Evolutionary conservation across 78 protist genomes (phyloP), one percentile per base, ranked within the genome.

Genomic region (Guillardia theta): DNA sequence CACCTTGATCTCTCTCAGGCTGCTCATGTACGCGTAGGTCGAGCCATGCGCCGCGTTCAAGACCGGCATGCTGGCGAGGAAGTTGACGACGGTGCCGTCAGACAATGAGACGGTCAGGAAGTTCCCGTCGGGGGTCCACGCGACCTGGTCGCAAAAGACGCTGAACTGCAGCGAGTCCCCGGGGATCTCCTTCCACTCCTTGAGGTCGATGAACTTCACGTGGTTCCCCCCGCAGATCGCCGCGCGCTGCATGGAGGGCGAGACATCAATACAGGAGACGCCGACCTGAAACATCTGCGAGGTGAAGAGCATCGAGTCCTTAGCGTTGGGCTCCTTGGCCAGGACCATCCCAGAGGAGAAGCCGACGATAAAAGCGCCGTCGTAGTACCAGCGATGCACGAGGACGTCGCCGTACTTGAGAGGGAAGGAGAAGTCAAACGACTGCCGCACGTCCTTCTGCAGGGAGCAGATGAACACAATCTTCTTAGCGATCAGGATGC

Each of bases 401-500:
- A 92, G 92, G 22, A 97, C 76, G 45, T 5, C 0, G 90, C 98
- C 98, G 96, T 97, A 96, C 39, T 83, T 50, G 8, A 88, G 37
- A 10, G 54, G 92, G 93, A 97, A 97, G 30, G 92, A 93, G 30
- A 97, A 77, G 93, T 97, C 97, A 33, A 0, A 39, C 45, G 76
- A 39, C 41, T 47, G 45, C 4, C 19, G 30, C 45, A 36, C 37
- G 47, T 78, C 50, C 64, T 92, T 47, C n/a, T n/a, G n/a, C n/a
- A n/a, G n/a, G n/a, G n/a, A n/a, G n/a, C n/a, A n/a, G n/a, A n/a
- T n/a, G n/a, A n/a, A n/a, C n/a, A n/a, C n/a, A n/a, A n/a, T n/a
- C n/a, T n/a, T n/a, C n/a, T n/a, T n/a, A n/a, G n/a, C n/a, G 47
- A 95, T 0, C 21, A 80, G 37, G 10, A 95, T 27, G 33, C 88